A percentile compares a stretch with the other conserved stretches of the same genome.
These are phyloP conservation scores for Aspergillus nidulans DNA, from an alignment of 495 filamentous ascomycete genomes.

Conservation along the genomic window DNA sequence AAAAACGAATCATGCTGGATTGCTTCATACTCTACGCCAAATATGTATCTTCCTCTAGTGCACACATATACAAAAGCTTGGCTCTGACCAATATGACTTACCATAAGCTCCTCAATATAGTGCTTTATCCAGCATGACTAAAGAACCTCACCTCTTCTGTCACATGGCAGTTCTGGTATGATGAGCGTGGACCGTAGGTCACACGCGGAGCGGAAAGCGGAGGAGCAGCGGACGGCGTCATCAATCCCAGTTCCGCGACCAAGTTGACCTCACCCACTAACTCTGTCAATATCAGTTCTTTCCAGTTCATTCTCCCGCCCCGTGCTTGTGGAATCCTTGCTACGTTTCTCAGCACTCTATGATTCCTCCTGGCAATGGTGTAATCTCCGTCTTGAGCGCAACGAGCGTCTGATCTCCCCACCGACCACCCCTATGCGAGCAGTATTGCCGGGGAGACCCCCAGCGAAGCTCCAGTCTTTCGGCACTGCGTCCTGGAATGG, in stretches of 20 bases:
- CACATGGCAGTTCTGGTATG: not conserved
- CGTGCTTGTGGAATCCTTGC: constrained; percentile 9
- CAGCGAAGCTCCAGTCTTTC: constrained; percentile 85
- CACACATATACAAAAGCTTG: no score
- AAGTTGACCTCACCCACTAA: not conserved
- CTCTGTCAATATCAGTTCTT: constrained; percentile 2
- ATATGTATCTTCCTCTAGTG: not conserved
- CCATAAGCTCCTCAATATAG: no score
- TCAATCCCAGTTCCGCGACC: constrained; percentile 3
- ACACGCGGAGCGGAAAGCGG: constrained; percentile 21
- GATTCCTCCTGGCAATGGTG: constrained; percentile 34
- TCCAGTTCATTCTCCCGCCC: constrained; percentile 17
- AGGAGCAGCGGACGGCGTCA: constrained; percentile 25
- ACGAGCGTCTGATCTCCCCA: constrained; percentile 21
- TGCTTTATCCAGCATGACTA: no score
- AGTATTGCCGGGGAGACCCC: constrained; percentile 86
- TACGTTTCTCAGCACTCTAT: constrained; percentile 2
- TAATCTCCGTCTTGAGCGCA: constrained; percentile 27
- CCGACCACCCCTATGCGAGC: constrained; percentile 57
- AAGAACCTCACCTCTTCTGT: not conserved
- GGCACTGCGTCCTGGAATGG: constrained; percentile 79
- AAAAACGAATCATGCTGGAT: not conserved
- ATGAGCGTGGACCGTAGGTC: not conserved
- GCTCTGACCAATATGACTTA: no score
- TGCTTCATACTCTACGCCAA: not conserved